phyloP scores from a whole-genome alignment of 129 eudicot genomes.

The Silybum marianum region DNA sequence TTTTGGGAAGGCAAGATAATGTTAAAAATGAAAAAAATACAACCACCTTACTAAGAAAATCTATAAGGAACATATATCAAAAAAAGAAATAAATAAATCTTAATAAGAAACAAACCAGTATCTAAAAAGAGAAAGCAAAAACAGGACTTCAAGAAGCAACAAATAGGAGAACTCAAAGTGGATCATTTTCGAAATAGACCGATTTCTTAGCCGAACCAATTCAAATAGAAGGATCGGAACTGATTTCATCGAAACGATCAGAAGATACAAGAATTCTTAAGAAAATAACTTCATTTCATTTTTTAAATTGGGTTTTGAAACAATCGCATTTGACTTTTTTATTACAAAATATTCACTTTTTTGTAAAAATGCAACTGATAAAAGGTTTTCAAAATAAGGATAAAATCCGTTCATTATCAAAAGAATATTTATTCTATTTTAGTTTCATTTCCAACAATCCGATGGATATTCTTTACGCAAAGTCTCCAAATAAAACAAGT shows the following conservation, averaged over 20 bases:
- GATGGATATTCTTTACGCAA: slow-evolving; percentile 9
- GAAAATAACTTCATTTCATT: not conserved
- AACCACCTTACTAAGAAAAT: not conserved
- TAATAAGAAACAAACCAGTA: not conserved
- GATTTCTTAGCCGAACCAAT: not conserved
- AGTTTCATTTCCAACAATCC: not conserved
- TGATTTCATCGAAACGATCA: not conserved
- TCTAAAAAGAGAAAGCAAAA: not conserved
- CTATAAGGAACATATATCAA: not conserved
- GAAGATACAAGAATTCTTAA: not conserved
- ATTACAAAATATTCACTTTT: not conserved
- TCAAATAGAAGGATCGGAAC: not conserved
- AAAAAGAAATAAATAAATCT: not conserved
- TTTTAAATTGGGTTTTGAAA: not conserved
- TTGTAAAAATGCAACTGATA: not conserved
- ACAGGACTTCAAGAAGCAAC: not conserved
- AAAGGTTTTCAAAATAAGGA: not conserved
- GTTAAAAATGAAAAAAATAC: not conserved
- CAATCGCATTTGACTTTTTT: not conserved
- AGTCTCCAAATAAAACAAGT: slow-evolving; percentile 11
- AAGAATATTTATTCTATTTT: not conserved
- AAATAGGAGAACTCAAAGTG: not conserved
- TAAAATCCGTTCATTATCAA: not conserved
- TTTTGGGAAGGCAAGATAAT: not conserved
- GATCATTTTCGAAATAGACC: not conserved